A percentile compares a stretch with the other conserved stretches of the same genome.
Conservation (phyloP, 768 basidiomycete species). For the Suillus variegatus region DNA sequence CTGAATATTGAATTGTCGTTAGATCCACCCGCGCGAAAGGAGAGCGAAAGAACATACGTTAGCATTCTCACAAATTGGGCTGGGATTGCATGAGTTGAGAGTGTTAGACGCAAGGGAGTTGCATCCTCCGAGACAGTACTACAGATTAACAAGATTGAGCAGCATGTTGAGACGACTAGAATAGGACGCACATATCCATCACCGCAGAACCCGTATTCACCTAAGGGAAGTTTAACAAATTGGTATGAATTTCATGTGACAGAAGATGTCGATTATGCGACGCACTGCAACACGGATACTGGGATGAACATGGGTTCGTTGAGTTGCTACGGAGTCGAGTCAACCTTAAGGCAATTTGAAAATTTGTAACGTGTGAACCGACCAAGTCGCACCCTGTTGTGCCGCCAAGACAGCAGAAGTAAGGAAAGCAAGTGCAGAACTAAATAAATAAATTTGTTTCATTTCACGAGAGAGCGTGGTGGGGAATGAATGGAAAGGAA, state of each 20-base stretch:
- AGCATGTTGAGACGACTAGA: not conserved
- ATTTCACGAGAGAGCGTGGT: slow-evolving; percentile 19
- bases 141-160: slow-evolving; percentile 13
- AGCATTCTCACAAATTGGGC: slow-evolving; percentile 67
- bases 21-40: not conserved
- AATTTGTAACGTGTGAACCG: not conserved
- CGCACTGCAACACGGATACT: slow-evolving; percentile 48
- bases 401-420: slow-evolving; percentile 26
- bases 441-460: slow-evolving; percentile 13
- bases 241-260: not conserved
- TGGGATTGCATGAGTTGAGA: slow-evolving; percentile 66
- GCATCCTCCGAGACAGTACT: slow-evolving; percentile 90
- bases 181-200: slow-evolving; percentile 36
- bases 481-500: not conserved
- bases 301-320: slow-evolving; percentile 37
- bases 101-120: slow-evolving; percentile 71
- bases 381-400: slow-evolving; percentile 31
- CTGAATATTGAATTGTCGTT: slow-evolving; percentile 47
- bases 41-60: slow-evolving; percentile 41
- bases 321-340: slow-evolving; percentile 33
- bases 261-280: slow-evolving; percentile 8
- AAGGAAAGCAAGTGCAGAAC: slow-evolving; percentile 21
- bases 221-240: slow-evolving; percentile 22
- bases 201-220: slow-evolving; percentile 59
- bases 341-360: not conserved